A percentile compares a stretch with the other conserved stretches of the same genome.
phyloP scores from a whole-genome alignment of 805 yeast species.

The Candida insectorum region DNA sequence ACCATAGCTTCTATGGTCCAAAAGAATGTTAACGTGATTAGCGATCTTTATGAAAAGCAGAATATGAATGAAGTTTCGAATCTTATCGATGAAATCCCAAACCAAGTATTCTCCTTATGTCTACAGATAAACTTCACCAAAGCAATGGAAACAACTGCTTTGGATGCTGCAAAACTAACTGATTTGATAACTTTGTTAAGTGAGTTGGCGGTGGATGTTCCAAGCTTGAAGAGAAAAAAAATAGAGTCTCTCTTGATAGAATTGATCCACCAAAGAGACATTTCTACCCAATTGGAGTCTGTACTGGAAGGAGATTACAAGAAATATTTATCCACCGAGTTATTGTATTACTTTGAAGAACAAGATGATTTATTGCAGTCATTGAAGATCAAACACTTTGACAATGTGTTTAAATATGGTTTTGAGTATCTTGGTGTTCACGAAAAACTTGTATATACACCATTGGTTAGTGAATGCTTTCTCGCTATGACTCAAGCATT shows the following conservation, averaged over 20 bases:
- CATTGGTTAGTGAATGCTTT: slow-evolving; percentile 62
- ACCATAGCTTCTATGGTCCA: slow-evolving; percentile 41
- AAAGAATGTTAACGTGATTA: background rate
- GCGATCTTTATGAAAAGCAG: background rate
- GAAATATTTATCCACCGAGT: slow-evolving; percentile 8
- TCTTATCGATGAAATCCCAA: slow-evolving; percentile 44
- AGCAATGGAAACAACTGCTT: slow-evolving; percentile 8
- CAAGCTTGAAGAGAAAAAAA: slow-evolving; percentile 19
- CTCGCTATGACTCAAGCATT: slow-evolving; percentile 72
- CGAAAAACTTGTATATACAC: slow-evolving; percentile 73
- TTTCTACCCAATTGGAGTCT: slow-evolving; percentile 14
- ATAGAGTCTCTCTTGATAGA: slow-evolving; percentile 67
- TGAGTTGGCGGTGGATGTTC: background rate
- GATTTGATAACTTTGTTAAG: background rate
- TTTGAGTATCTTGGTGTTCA: slow-evolving; percentile 79
- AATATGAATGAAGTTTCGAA: background rate
- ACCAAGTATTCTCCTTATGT: slow-evolving; percentile 55
- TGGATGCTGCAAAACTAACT: background rate
- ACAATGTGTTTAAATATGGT: slow-evolving; percentile 58
- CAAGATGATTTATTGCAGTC: slow-evolving; percentile 23
- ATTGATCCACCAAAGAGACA: slow-evolving; percentile 53
- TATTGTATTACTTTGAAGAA: slow-evolving; percentile 5
- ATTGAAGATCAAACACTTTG: slow-evolving; percentile 51
- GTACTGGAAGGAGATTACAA: background rate
- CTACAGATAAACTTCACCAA: slow-evolving; percentile 57